Evolutionary conservation across 768 basidiomycete genomes (phyloP).

Genomic region (Crepidotus variabilis): DNA sequence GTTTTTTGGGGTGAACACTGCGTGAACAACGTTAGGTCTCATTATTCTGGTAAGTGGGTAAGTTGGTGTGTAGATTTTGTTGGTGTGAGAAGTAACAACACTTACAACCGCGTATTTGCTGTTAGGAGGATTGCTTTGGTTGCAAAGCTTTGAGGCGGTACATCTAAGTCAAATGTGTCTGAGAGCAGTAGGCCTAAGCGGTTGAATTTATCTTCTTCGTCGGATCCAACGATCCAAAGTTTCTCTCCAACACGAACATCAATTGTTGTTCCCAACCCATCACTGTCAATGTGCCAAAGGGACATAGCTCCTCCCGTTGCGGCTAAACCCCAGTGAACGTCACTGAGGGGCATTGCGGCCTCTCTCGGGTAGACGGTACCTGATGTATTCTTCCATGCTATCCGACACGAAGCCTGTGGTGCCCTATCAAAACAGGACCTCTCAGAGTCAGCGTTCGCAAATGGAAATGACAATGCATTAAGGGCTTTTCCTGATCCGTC

Average conservation of each 20-base stretch:
- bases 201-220: background rate
- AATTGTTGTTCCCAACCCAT: slow-evolving; percentile 14
- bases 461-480: slow-evolving; percentile 4
- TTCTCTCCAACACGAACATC: slow-evolving; percentile 7
- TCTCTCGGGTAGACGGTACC: background rate
- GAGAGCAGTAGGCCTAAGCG: background rate
- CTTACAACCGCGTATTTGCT: background rate
- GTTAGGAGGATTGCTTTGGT: background rate
- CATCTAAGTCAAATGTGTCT: background rate
- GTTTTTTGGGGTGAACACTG: background rate
- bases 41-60: background rate
- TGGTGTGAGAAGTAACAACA: background rate
- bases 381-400: slow-evolving; percentile 2
- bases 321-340: slow-evolving; percentile 16
- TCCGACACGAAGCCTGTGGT: background rate
- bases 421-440: too few relatives aligned
- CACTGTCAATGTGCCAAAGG: slow-evolving; percentile 16
- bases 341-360: background rate
- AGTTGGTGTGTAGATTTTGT: background rate
- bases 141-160: background rate
- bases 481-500: background rate
- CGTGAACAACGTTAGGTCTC: background rate
- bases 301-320: slow-evolving; percentile 11
- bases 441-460: background rate
- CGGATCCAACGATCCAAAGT: background rate